phyloP scores from a whole-genome alignment of 2,329 filamentous ascomycete species.

The Cladosporium sp. region DNA sequence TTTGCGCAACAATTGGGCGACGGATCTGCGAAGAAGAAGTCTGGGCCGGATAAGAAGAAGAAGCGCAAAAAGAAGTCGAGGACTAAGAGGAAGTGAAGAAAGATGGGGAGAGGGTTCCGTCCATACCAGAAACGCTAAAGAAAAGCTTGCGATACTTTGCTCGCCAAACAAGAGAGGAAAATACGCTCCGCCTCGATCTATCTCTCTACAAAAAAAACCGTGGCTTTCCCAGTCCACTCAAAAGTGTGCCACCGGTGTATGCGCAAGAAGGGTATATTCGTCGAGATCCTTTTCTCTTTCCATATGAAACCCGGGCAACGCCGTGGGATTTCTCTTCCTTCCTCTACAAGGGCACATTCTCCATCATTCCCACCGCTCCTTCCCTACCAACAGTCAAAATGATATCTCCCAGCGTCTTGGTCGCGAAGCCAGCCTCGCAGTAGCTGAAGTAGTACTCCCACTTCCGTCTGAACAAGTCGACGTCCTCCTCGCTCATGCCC shows the following conservation, averaged over 20 bases:
- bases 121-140: not conserved
- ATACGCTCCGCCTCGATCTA: not conserved
- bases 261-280: slow-evolving; percentile 18
- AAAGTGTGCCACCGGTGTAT: not conserved
- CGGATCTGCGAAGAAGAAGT: slow-evolving; percentile 28
- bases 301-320: not conserved
- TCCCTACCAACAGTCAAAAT: slow-evolving; percentile 70
- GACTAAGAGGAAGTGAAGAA: slow-evolving; percentile 33
- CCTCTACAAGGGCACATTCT: slow-evolving; percentile 62
- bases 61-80: slow-evolving; percentile 37
- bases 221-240: slow-evolving; percentile 1
- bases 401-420: slow-evolving; percentile 70
- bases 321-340: not conserved
- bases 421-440: slow-evolving; percentile 71
- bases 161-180: not conserved
- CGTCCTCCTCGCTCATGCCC: slow-evolving; percentile 60
- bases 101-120: not conserved
- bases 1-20: slow-evolving; percentile 25
- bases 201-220: not conserved
- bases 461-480: slow-evolving; percentile 68
- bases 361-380: slow-evolving; percentile 67
- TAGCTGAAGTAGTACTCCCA: slow-evolving; percentile 80
- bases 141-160: not conserved
- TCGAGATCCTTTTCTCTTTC: not conserved
- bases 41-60: slow-evolving; percentile 35